phyloP scores from a whole-genome alignment of 495 filamentous ascomycete genomes.

The Talaromyces wortmannii region DNA sequence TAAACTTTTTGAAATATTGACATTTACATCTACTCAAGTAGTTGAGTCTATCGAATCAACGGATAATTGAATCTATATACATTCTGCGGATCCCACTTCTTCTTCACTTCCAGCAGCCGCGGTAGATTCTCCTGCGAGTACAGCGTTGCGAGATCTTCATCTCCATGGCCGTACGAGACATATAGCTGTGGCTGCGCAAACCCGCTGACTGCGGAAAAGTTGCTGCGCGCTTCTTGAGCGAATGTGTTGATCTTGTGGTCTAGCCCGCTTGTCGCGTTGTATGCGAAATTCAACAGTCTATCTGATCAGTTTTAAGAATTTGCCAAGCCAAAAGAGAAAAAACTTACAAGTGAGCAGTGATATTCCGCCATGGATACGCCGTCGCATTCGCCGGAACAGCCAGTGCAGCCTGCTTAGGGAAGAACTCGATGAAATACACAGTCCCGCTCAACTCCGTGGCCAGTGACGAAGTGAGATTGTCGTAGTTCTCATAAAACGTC shows the following conservation, averaged over 20 bases:
- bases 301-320: too few species aligned
- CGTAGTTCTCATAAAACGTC: too few species aligned
- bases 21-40: too few species aligned
- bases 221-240: background rate
- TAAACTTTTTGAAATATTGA: too few species aligned
- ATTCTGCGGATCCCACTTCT: slow-evolving; percentile 14
- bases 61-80: too few species aligned
- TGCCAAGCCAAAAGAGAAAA: too few species aligned
- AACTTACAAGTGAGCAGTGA: too few species aligned
- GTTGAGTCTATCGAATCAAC: too few species aligned
- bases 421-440: background rate
- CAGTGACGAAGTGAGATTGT: background rate
- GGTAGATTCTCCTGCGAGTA: slow-evolving; percentile 9
- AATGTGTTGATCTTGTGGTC: background rate
- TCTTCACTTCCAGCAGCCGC: slow-evolving; percentile 14
- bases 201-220: background rate
- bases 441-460: background rate
- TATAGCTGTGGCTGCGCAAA: slow-evolving; percentile 9
- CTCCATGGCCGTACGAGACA: slow-evolving; percentile 28
- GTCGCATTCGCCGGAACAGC: background rate
- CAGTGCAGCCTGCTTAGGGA: background rate
- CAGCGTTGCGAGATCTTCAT: slow-evolving; percentile 21
- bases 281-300: background rate
- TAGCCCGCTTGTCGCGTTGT: background rate
- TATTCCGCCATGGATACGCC: too few species aligned